Percentiles rank a stretch among this genome's conserved stretches.
Evolutionary conservation across 306 rosid species (phyloP).

Genomic region (Cajanus cajan): DNA sequence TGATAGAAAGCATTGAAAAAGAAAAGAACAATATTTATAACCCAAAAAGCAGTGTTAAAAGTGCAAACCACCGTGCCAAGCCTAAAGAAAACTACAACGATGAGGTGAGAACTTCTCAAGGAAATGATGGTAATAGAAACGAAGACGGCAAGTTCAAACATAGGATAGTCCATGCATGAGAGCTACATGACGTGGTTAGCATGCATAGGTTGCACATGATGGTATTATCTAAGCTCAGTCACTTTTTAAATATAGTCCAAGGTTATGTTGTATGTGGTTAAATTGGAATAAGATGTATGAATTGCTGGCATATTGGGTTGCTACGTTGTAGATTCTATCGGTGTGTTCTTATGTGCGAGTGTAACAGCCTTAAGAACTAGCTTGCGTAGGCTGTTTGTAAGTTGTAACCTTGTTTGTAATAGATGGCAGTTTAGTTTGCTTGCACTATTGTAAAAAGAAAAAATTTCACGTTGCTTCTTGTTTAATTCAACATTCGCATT

Average conservation of each 20-base stretch:
- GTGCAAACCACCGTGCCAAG: slow-evolving; percentile 46
- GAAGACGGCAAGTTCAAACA: slow-evolving; percentile 28
- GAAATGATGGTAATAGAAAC: slow-evolving; percentile 22
- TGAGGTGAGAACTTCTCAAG: slow-evolving; percentile 35
- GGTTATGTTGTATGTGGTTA: not conserved
- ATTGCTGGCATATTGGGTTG: not conserved
- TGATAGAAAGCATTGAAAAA: slow-evolving; percentile 30
- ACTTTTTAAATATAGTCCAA: not conserved
- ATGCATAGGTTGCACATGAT: not conserved
- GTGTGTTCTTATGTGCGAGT: not conserved
- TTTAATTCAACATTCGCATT: not conserved
- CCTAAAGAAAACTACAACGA: slow-evolving; percentile 43
- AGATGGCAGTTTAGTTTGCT: not conserved
- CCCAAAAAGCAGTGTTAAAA: slow-evolving; percentile 29
- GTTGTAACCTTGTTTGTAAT: not conserved
- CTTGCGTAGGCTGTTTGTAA: not conserved
- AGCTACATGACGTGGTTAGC: not conserved
- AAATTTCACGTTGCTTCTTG: not conserved
- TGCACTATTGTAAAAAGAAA: not conserved
- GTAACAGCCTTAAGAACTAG: not conserved
- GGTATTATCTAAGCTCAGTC: not conserved
- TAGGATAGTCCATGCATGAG: slow-evolving; percentile 26
- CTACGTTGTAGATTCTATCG: not conserved
- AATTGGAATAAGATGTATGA: not conserved
- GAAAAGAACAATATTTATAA: slow-evolving; percentile 28